These are phyloP conservation scores for Puccinia brachypodii DNA, from an alignment of 1,284 basidiomycete species.

Conservation along the genomic window DNA sequence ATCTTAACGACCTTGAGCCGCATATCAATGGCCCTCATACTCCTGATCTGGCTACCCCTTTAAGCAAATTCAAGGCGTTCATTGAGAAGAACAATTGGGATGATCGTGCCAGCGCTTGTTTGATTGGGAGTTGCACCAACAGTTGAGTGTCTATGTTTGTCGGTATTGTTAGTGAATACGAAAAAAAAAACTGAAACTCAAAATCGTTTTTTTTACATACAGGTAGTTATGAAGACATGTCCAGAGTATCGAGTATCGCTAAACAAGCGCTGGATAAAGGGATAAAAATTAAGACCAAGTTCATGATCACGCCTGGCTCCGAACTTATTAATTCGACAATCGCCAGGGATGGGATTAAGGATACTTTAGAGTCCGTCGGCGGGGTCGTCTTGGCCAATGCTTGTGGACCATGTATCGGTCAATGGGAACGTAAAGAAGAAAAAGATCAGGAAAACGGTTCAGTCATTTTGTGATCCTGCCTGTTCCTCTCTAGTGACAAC, in stretches of 20 bases:
- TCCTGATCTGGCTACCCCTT: constrained; percentile 89
- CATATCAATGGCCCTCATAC: constrained; percentile 97
- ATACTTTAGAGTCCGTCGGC: constrained; percentile 79
- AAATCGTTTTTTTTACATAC: neutral
- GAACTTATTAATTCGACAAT: constrained; percentile 99
- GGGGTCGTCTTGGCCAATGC: constrained; percentile 96
- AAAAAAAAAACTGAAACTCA: neutral
- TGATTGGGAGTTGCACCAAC: constrained; percentile 98
- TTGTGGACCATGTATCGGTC: constrained; percentile 98
- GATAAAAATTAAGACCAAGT: constrained; percentile 84
- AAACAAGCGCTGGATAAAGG: constrained; percentile 83
- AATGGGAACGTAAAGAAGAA: constrained; percentile 70
- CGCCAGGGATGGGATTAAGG: constrained; percentile 90
- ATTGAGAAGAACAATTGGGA: constrained; percentile 84
- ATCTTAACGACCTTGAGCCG: constrained; percentile 88
- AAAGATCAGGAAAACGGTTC: constrained; percentile 16
- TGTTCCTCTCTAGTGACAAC: neutral
- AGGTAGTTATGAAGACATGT: constrained; percentile 92
- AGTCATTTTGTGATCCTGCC: no score
- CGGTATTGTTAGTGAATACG: neutral
- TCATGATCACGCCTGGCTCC: constrained; percentile 96
- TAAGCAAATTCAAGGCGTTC: constrained; percentile 84
- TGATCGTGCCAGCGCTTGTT: constrained; percentile 81
- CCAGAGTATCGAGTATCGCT: constrained; percentile 90
- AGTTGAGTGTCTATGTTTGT: constrained; percentile 14